Base-by-base conservation (phyloP, 1,284 basidiomycete genomes). In the Fomitopsis palustris region DNA sequence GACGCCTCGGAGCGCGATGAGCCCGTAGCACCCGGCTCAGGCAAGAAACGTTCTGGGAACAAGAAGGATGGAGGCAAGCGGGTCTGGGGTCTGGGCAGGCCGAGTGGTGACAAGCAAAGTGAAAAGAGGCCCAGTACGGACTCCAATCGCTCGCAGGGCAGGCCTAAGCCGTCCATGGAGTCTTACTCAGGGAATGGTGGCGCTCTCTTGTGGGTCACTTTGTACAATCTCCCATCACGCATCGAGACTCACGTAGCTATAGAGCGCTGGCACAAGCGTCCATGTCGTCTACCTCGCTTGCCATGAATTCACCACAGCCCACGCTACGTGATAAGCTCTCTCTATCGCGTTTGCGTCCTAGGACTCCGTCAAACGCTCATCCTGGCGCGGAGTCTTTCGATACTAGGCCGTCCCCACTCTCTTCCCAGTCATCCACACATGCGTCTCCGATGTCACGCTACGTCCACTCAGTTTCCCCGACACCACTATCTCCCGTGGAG, bases 121-220 rank as follows among this genome's bases (percentile, higher is more conserved):
- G 49, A 74, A n/a, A 67, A 76, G 52, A 78, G 87, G 58, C 84
- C 84, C 9, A 91, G 88, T 64, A 74, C 72, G 53, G 88, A 91
- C 53, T 91, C 87, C 12, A 70, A 71, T 58, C 78, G 79, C 61
- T 86, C 85, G 42, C 75, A 79, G 55, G 56, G 65, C 38, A 78
- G 77, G 53, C 74, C 76, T 41, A 86, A 86, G 67, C 73, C 76
- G 55, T 88, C 87, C 0, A 80, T 87, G 52, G 88, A 90, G 56
- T 82, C 81, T 9, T 75, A 77, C 59, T 73, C 78, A 39, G 77
- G 80, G 4, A 76, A 80, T 56, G 78, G 80, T 56, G 78, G 82
- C 62, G 80, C 82, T 37, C 67, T 86, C 17, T 82, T 85, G 88
- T 90, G 65, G 70, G 86, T 60, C 14, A 9, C 29, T n/a, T 38